A percentile compares a stretch with the other conserved stretches of the same genome.
Evolutionary conservation across 345 rosid genomes (phyloP).

Genomic region (Salix brachista): DNA sequence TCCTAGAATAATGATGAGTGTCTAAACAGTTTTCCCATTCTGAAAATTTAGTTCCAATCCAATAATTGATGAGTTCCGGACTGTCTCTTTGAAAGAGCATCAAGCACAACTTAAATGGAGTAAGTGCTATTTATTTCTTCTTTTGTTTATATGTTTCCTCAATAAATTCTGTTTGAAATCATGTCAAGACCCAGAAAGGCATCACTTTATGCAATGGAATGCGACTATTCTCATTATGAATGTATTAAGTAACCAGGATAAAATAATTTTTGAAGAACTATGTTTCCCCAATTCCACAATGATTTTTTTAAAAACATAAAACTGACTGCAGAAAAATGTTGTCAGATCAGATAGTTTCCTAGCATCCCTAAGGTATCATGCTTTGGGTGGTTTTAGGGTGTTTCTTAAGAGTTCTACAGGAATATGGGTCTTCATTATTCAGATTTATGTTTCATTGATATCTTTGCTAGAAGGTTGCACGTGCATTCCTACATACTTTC

Average conservation of each 20-base stretch:
- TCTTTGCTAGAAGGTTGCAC: not conserved
- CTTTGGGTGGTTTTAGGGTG: not conserved
- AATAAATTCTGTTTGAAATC: not conserved
- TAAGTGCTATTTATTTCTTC: not conserved
- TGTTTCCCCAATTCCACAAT: not conserved
- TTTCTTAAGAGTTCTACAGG: not conserved
- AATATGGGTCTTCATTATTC: not conserved
- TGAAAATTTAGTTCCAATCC: not conserved
- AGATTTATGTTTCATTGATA: not conserved
- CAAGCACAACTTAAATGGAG: not conserved
- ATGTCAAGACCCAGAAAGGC: not conserved
- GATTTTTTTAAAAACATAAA: too few relatives aligned
- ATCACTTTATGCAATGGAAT: not conserved
- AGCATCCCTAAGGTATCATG: not conserved
- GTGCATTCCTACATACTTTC: not conserved
- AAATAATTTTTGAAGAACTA: not conserved
- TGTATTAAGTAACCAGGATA: not conserved
- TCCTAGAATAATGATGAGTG: not conserved
- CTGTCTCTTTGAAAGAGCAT: not conserved
- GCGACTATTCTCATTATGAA: not conserved
- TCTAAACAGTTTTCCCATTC: not conserved
- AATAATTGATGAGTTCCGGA: not conserved
- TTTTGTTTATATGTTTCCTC: not conserved
- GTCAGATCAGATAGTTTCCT: not conserved
- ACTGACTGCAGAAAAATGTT: not conserved